Conservation (phyloP, 345 rosid genomes). For the Laguncularia racemosa region DNA sequence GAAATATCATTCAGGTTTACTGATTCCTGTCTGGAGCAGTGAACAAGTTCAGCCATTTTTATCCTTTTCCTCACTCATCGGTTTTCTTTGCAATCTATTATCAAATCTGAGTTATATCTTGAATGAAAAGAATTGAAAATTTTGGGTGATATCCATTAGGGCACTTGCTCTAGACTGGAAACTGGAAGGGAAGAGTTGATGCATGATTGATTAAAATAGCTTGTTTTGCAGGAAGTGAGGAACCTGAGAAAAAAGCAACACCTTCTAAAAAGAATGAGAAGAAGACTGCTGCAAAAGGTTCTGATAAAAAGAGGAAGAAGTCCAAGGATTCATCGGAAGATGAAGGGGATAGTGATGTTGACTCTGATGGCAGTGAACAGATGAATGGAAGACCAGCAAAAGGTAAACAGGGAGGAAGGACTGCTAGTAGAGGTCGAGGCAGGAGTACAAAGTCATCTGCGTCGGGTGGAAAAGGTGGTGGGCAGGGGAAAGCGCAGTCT, state of each 20-base stretch:
- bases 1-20: not conserved
- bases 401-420: conserved; percentile 40
- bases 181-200: too few species aligned
- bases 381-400: conserved; percentile 41
- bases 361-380: conserved; percentile 43
- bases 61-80: too few species aligned
- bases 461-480: conserved; percentile 27
- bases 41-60: too few species aligned
- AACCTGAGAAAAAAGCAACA: conserved; percentile 31
- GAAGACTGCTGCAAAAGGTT: conserved; percentile 31
- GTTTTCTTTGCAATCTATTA: too few species aligned
- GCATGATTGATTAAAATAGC: not conserved
- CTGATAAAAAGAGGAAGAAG: conserved; percentile 42
- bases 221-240: conserved; percentile 34
- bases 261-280: conserved; percentile 28
- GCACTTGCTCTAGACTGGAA: too few species aligned
- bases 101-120: too few species aligned
- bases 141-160: too few species aligned
- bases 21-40: not conserved
- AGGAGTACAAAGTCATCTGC: conserved; percentile 28
- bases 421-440: conserved; percentile 36
- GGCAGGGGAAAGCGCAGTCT: conserved; percentile 27
- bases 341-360: conserved; percentile 34
- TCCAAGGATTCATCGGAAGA: conserved; percentile 48
- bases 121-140: too few species aligned